Evolutionary conservation across 331 rosid species (phyloP).

Genomic region (Prunus yedoensis): DNA sequence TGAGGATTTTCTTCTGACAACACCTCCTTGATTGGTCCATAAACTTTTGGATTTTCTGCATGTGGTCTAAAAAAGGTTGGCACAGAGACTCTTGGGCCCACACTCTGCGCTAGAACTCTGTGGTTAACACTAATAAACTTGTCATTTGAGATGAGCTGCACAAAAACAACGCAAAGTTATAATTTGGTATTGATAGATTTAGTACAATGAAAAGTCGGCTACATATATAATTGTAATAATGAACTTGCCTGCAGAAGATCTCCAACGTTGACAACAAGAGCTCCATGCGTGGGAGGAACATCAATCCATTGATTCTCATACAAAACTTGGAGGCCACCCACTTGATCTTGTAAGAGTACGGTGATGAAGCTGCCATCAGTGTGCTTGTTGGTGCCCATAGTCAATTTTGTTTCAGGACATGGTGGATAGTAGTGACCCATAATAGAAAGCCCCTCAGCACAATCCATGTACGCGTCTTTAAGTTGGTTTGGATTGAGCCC

Average conservation of each 20-base stretch:
- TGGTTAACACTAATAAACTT: conserved; percentile 48
- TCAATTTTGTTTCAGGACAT: conserved; percentile 31
- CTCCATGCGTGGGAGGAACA: conserved; percentile 6
- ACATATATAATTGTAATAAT: not conserved
- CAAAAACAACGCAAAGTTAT: not conserved
- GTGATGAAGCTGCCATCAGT: conserved; percentile 23
- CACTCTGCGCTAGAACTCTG: conserved; percentile 35
- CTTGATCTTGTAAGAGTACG: conserved; percentile 27
- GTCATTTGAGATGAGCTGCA: conserved; percentile 62
- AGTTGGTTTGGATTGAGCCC: conserved; percentile 7
- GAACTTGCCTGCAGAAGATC: conserved; percentile 21
- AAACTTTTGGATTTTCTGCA: conserved; percentile 8
- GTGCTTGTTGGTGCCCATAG: conserved; percentile 19
- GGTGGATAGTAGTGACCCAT: conserved; percentile 34
- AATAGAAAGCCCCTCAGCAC: conserved; percentile 14
- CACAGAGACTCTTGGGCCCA: conserved; percentile 48
- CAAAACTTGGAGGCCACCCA: conserved; percentile 26
- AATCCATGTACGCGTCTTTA: not conserved
- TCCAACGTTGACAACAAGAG: conserved; percentile 26
- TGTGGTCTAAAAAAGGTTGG: conserved; percentile 15
- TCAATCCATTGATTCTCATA: conserved; percentile 4
- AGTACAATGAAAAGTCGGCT: not conserved
- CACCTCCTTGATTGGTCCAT: conserved; percentile 53
- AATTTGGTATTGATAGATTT: not conserved
- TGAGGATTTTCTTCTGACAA: conserved; percentile 43